Percentiles rank a stretch among this genome's conserved stretches.
Evolutionary conservation across 371 early-diverging fungal species (phyloP).

Genomic region (Neoconidiobolus thromboides): DNA sequence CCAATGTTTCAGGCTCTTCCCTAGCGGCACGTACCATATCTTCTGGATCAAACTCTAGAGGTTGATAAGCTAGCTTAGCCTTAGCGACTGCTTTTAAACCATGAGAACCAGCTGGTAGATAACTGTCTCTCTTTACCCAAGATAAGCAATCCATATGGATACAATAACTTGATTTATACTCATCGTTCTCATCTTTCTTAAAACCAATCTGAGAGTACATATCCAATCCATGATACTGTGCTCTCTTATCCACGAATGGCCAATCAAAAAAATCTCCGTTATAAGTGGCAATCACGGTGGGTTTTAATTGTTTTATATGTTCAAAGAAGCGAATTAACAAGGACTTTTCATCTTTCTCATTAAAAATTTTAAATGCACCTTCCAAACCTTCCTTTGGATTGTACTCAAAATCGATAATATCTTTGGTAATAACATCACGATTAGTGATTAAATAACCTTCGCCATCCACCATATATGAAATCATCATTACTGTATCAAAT

Average conservation of each 20-base stretch:
- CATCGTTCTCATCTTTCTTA: conserved; percentile 57
- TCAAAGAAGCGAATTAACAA: conserved; percentile 80
- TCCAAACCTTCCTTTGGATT: conserved; percentile 92
- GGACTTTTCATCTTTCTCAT: conserved; percentile 75
- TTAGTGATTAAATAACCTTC: conserved; percentile 97
- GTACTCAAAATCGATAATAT: conserved; percentile 97
- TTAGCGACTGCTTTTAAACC: conserved; percentile 94
- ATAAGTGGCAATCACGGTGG: conserved; percentile 92
- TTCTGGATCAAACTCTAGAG: conserved; percentile 98
- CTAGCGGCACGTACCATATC: conserved; percentile 94
- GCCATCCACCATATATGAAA: conserved; percentile 97
- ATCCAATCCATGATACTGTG: conserved; percentile 56
- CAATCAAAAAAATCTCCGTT: conserved; percentile 99
- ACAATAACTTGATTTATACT: conserved; percentile 76
- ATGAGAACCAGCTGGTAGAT: conserved; percentile 96
- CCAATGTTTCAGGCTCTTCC: conserved; percentile 89
- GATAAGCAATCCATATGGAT: conserved; percentile 97
- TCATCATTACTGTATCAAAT: conserved; percentile 97
- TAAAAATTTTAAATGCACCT: conserved; percentile 93
- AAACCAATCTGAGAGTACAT: conserved; percentile 81
- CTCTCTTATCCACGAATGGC: conserved; percentile 93
- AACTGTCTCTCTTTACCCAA: conserved; percentile 99
- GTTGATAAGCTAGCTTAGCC: conserved; percentile 95
- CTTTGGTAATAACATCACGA: conserved; percentile 86
- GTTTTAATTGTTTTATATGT: conserved; percentile 71